These are phyloP conservation scores for Zymoseptoria pseudotritici DNA, from an alignment of 2,329 filamentous ascomycete species.

Conservation along the genomic window DNA sequence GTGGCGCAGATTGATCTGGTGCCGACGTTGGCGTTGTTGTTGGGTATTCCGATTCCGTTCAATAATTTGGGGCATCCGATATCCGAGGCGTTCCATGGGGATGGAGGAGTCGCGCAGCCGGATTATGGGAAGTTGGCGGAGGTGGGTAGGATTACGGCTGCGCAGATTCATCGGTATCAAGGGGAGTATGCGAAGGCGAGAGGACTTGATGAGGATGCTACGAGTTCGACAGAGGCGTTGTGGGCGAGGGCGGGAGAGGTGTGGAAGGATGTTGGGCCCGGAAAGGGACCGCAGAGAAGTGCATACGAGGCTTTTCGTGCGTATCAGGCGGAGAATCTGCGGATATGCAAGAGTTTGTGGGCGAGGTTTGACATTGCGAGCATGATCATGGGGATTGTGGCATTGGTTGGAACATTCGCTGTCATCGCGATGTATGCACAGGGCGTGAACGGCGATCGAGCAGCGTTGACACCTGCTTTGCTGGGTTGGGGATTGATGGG, in stretches of 20 bases:
- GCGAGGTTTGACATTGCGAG: slow-evolving; percentile 81
- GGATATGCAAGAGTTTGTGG: slow-evolving; percentile 78
- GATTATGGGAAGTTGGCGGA: slow-evolving; percentile 65
- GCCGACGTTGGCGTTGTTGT: slow-evolving; percentile 76
- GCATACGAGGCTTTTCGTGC: slow-evolving; percentile 54
- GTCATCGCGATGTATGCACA: slow-evolving; percentile 67
- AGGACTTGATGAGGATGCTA: slow-evolving; percentile 56
- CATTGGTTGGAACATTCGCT: slow-evolving; percentile 61
- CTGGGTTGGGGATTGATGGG: slow-evolving; percentile 46
- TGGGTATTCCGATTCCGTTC: slow-evolving; percentile 89
- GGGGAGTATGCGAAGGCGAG: slow-evolving; percentile 68
- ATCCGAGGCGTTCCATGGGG: slow-evolving; percentile 79
- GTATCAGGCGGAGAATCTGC: slow-evolving; percentile 73
- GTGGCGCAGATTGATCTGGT: slow-evolving; percentile 87
- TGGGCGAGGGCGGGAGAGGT: slow-evolving; percentile 54
- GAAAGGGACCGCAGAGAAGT: slow-evolving; percentile 27
- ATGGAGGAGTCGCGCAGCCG: slow-evolving; percentile 41
- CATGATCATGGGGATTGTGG: slow-evolving; percentile 71
- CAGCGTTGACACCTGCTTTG: slow-evolving; percentile 47
- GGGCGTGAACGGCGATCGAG: slow-evolving; percentile 46
- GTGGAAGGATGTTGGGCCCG: slow-evolving; percentile 36
- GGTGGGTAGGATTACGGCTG: slow-evolving; percentile 69
- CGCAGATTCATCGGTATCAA: slow-evolving; percentile 86
- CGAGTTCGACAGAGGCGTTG: slow-evolving; percentile 44
- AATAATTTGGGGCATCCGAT: slow-evolving; percentile 93